Base-by-base conservation (phyloP, 257 asterid genomes). In the Ilex asprella region DNA sequence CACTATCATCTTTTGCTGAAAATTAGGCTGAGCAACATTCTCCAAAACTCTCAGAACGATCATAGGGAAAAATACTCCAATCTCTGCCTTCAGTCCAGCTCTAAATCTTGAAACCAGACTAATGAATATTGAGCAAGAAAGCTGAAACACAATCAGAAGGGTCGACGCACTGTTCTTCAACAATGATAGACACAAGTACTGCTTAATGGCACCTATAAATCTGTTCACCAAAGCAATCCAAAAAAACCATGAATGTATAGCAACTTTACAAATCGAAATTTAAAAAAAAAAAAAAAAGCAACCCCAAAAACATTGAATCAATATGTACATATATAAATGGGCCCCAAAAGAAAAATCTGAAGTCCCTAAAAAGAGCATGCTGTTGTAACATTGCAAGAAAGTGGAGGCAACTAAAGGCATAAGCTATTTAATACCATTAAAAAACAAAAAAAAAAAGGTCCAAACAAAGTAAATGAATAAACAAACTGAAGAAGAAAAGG, bases 31-130 rank as follows among this genome's bases (percentile, higher is more conserved):
- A 57, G 91, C 71, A 56, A 93, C 97, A 75, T 93, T 93, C 73
- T 93, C 99, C 62, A 93, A 69, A 59, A 93, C 94, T 73, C 99
- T 84, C 31, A 89, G 94, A 63, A 89, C 92, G 61, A 93, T 93
- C 99, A 93, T 93, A 16, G 99, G 99, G 74, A 89, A 93, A 86
- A 93, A 89, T 41, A 93, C 95, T 58, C 99, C 99, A 74, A 91
- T 88, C 75, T 91, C 98, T 72, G 96, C 96, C 80, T 91, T 91
- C 74, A 88, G 75, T 47, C 98, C 98, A 67, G 94, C 96, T 82
- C 98, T 86, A 80, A 91, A 91, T 77, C 96, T 80, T 67, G 98
- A 85, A 31, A 91, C 96, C 75, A 91, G 79, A 67, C 98, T 91
- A 30, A 91, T 82, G 65, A 91, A 91, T 76, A 91, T 91, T 59